Evolutionary conservation across 495 filamentous ascomycete genomes (phyloP).

Genomic region (Penicillium parvum): DNA sequence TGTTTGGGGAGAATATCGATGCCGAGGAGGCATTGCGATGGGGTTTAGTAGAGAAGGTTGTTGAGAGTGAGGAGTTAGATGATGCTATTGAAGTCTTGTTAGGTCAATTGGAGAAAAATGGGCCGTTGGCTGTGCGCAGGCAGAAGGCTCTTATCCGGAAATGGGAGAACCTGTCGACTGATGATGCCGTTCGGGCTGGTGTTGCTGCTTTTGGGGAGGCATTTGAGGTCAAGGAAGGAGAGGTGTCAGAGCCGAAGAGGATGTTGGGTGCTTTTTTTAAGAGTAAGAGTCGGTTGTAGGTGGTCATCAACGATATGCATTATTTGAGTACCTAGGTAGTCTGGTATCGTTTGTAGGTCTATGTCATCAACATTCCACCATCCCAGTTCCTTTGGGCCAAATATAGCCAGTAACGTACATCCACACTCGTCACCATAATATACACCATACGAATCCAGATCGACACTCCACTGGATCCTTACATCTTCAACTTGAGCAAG

Average conservation of each 20-base stretch:
- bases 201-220: slow-evolving; percentile 20
- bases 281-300: too few relatives aligned
- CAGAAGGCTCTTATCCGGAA: slow-evolving; percentile 24
- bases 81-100: slow-evolving; percentile 23
- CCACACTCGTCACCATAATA: too few relatives aligned
- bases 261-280: slow-evolving; percentile 20
- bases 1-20: slow-evolving; percentile 22
- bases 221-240: slow-evolving; percentile 10
- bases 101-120: slow-evolving; percentile 22
- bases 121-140: slow-evolving; percentile 17
- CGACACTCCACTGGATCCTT: slow-evolving; percentile 19
- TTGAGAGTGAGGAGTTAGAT: slow-evolving; percentile 15
- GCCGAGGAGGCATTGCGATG: slow-evolving; percentile 21
- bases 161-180: slow-evolving; percentile 20
- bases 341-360: not conserved
- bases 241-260: slow-evolving; percentile 12
- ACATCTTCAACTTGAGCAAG: slow-evolving; percentile 67
- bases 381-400: not conserved
- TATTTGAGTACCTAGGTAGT: too few relatives aligned
- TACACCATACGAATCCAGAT: not conserved
- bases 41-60: slow-evolving; percentile 25
- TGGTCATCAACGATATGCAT: too few relatives aligned
- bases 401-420: not conserved
- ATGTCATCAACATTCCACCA: not conserved
- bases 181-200: slow-evolving; percentile 16